Percentiles rank a stretch among this genome's conserved stretches.
These are phyloP conservation scores for Blyttiomyces sp. DNA, from an alignment of 371 early-diverging fungal genomes.

Conservation along the genomic window DNA sequence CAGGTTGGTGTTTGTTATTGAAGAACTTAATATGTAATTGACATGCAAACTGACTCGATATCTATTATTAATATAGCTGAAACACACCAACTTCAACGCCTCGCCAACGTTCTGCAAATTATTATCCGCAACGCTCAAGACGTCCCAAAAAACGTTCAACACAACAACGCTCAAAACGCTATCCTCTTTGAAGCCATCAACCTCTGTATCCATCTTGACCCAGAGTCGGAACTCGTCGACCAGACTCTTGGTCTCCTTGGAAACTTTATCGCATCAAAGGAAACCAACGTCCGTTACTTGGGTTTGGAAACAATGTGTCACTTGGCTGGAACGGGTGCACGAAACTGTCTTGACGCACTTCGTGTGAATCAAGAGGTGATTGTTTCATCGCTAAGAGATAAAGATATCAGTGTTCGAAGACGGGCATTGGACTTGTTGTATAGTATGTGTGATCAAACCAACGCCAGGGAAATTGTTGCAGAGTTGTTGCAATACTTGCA, in stretches of 20 bases:
- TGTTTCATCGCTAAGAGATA: constrained; percentile 84
- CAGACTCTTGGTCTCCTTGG: constrained; percentile 82
- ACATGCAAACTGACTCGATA: constrained; percentile 9
- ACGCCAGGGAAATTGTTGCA: constrained; percentile 81
- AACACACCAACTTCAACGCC: constrained; percentile 2
- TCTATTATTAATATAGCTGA: background rate
- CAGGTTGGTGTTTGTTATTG: constrained; percentile 60
- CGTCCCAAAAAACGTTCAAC: constrained; percentile 90
- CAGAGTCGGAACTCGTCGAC: constrained; percentile 77
- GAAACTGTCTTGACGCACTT: constrained; percentile 77
- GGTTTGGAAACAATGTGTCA: constrained; percentile 96
- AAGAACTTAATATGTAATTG: constrained; percentile 41
- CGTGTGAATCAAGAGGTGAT: constrained; percentile 87
- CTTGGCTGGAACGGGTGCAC: constrained; percentile 74
- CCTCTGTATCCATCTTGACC: constrained; percentile 88
- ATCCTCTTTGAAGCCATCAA: constrained; percentile 95
- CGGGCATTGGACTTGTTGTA: constrained; percentile 94
- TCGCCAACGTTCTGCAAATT: constrained; percentile 60
- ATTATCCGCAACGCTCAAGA: constrained; percentile 84
- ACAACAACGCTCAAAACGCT: constrained; percentile 94
- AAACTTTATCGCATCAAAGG: constrained; percentile 84
- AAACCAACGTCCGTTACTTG: constrained; percentile 92
- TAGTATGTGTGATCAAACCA: constrained; percentile 91
- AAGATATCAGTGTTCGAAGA: constrained; percentile 92
- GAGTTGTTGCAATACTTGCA: constrained; percentile 86